Conservation (phyloP, 2,329 filamentous ascomycete genomes). For the Exophiala bonariae region DNA sequence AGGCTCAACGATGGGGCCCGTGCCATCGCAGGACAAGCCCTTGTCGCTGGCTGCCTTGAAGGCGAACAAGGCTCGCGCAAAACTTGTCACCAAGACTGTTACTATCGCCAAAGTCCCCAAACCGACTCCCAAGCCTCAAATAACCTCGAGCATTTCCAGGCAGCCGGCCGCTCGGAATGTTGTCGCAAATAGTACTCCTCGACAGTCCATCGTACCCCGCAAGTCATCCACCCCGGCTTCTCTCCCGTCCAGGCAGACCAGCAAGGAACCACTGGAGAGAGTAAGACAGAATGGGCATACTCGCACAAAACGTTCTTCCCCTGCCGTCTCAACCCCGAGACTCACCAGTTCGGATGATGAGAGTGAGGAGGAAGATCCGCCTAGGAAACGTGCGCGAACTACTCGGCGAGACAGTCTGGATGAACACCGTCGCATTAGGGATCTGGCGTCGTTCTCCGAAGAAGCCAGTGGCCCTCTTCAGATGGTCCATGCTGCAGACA, state of each 20-base stretch:
- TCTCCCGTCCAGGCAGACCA: conserved; percentile 22
- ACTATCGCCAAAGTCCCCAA: conserved; percentile 12
- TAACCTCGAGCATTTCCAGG: neutral
- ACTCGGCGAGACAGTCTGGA: conserved; percentile 45
- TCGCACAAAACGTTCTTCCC: conserved; percentile 25
- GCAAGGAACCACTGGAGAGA: conserved; percentile 24
- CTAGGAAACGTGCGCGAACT: conserved; percentile 40
- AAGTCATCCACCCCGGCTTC: conserved; percentile 24
- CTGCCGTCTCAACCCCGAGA: conserved; percentile 25
- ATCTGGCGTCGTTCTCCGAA: conserved; percentile 45
- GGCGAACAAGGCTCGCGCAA: conserved; percentile 22
- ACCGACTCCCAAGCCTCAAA: conserved; percentile 8
- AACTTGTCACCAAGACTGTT: conserved; percentile 23
- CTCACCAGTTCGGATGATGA: conserved; percentile 32
- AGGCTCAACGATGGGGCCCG: conserved; percentile 10
- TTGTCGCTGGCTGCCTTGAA: conserved; percentile 23
- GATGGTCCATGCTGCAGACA: conserved; percentile 52
- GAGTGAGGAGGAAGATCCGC: conserved; percentile 28
- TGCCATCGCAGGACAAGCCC: conserved; percentile 18
- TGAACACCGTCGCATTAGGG: conserved; percentile 44
- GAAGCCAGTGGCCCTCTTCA: conserved; percentile 37
- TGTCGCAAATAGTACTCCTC: conserved; percentile 13
- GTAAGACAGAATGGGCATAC: conserved; percentile 19
- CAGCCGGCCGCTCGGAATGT: conserved; percentile 3
- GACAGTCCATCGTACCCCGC: conserved; percentile 11